phyloP scores from a whole-genome alignment of 2,329 filamentous ascomycete species.

The Cryphonectria naterciae region DNA sequence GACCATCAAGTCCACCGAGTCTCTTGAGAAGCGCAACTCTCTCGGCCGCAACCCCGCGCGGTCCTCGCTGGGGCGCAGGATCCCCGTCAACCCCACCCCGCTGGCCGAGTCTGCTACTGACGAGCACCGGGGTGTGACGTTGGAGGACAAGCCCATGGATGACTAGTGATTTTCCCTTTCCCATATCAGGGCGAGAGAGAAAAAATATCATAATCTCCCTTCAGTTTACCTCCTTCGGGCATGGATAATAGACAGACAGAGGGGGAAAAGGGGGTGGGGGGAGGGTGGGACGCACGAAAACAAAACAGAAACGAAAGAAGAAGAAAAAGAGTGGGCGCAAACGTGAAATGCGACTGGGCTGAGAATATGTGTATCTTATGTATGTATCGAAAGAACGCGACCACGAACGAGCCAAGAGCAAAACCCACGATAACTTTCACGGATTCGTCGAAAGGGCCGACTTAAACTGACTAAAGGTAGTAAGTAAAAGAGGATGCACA shows the following conservation, averaged over 20 bases:
- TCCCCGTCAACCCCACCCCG: constrained; percentile 42
- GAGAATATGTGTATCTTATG: constrained; percentile 21
- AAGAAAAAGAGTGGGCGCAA: not conserved
- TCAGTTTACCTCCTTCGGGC: not conserved
- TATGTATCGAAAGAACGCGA: constrained; percentile 28
- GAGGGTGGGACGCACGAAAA: not conserved
- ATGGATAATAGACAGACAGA: not conserved
- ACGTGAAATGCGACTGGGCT: constrained; percentile 24
- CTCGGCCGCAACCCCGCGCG: constrained; percentile 57
- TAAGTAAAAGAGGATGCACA: not conserved
- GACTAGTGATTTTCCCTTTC: constrained; percentile 50
- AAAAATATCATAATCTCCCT: not conserved
- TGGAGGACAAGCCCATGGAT: constrained; percentile 80
- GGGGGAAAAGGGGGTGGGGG: not conserved
- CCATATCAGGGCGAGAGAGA: not conserved
- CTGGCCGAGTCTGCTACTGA: constrained; percentile 37
- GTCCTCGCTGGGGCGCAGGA: constrained; percentile 57
- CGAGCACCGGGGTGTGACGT: constrained; percentile 59
- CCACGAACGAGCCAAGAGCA: constrained; percentile 29
- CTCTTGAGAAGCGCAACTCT: constrained; percentile 67
- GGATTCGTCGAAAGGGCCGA: constrained; percentile 2
- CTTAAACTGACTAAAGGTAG: constrained; percentile 3
- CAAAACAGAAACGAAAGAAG: not conserved
- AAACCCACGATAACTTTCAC: constrained; percentile 20
- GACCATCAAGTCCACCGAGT: constrained; percentile 32